Evolutionary conservation across 73 alveolate species (phyloP), one percentile per base, ranked within the genome.

Genomic region (Breviolum minutum): DNA sequence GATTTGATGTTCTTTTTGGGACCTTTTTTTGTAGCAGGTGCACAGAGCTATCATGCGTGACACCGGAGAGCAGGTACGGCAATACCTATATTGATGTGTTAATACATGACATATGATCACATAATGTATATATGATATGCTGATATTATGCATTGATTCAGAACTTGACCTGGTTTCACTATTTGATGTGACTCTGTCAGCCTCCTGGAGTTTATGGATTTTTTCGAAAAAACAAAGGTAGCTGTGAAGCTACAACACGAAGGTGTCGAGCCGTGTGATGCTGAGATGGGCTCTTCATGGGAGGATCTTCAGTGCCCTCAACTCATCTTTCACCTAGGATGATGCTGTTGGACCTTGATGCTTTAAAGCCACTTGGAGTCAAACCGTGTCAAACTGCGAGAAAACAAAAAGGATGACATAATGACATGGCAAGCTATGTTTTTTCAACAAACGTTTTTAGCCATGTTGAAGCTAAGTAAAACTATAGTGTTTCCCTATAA

Each of bases 221-320:
- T 77, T 24, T 0, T 24, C 48, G 29, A 22, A 10, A 77, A 0
- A 3, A 60, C 20, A 19, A n/a, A 90, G 90, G 97, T 92, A 66
- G 97, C 97, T 8, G 97, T 92, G 97, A 92, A 92, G 80, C 90
- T 92, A 29, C 97, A 92, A 48, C 97, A 92, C 68, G 97, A 92
- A 29, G 97, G 97, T 20, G 97, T 92, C 64, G 97, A 92, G 54
- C 97, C 97, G 95, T 32, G 62, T 29, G 29, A 27, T 66, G 70
- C 89, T 48, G 22, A 48, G 86, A 20, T n/a, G 19, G 54, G 48
- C 32, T n/a, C 6, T n/a, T 13, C 32, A 13, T 13, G 54, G 83
- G 48, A 9, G 83, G 60, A 26, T 9, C 54, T 17, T 73, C 83
- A 13, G 1, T 73, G 83, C 32, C 83, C 11, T 5, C 2, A 68